Evolutionary conservation across 331 rosid genomes (phyloP).

Genomic region (Prunus yedoensis): DNA sequence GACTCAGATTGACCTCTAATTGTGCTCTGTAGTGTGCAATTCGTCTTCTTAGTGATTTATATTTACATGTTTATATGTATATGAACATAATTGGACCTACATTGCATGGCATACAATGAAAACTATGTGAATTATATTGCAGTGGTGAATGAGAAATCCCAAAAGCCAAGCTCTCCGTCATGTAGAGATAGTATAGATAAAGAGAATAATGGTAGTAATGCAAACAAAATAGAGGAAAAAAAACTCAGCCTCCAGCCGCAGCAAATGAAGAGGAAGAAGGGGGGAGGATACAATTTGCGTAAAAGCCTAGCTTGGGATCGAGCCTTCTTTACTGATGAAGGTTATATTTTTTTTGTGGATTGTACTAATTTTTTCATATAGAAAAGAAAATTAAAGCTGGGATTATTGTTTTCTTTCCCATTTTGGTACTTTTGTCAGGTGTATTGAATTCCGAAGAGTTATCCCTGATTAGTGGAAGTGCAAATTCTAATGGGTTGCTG

Average conservation of each 20-base stretch:
- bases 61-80: neutral
- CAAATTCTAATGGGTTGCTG: slow-evolving; percentile 35
- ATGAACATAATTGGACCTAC: neutral
- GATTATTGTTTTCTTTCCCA: neutral
- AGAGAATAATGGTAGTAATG: slow-evolving; percentile 32
- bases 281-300: slow-evolving; percentile 76
- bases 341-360: slow-evolving; percentile 23
- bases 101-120: neutral
- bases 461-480: slow-evolving; percentile 70
- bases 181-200: slow-evolving; percentile 27
- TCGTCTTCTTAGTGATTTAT: neutral
- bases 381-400: neutral
- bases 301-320: slow-evolving; percentile 95
- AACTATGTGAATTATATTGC: slow-evolving; percentile 5
- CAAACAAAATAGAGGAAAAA: slow-evolving; percentile 42
- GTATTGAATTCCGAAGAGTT: slow-evolving; percentile 76
- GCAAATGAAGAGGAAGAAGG: slow-evolving; percentile 77
- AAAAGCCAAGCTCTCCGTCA: slow-evolving; percentile 20
- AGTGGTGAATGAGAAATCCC: slow-evolving; percentile 25
- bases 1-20: neutral
- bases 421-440: slow-evolving; percentile 45
- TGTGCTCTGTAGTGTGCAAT: neutral
- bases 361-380: neutral
- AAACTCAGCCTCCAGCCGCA: slow-evolving; percentile 63
- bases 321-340: slow-evolving; percentile 91